Percentiles rank a stretch among this genome's conserved stretches.
Evolutionary conservation across 2,329 filamentous ascomycete species (phyloP).

Genomic region (Chaetomium globosum): DNA sequence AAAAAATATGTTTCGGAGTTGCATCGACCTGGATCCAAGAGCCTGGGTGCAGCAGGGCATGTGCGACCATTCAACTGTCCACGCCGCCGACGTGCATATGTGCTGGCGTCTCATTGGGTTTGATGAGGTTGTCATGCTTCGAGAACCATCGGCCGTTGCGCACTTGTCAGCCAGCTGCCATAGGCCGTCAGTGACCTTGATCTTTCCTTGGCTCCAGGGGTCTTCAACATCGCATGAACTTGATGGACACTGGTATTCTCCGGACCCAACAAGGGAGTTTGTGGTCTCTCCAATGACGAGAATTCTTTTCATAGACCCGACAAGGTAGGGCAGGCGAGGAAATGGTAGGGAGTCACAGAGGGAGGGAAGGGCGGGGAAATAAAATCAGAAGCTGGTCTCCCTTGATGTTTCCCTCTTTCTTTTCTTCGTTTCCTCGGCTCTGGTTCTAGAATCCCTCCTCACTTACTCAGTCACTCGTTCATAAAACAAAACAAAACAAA

Average conservation of each 20-base stretch:
- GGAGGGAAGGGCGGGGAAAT: neutral
- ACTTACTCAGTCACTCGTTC: neutral
- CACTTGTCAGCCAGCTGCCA: constrained; percentile 18
- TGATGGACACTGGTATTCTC: constrained; percentile 19
- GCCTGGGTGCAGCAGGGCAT: neutral
- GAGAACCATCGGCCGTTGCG: neutral
- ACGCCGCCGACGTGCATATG: constrained; percentile 14
- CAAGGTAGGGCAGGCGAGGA: neutral
- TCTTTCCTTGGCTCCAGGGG: constrained; percentile 19
- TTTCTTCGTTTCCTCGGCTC: neutral
- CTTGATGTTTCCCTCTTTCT: neutral
- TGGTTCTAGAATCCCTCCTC: neutral
- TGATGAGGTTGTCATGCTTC: constrained; percentile 34
- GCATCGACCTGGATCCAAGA: neutral
- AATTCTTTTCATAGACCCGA: neutral
- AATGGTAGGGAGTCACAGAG: neutral
- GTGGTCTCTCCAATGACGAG: neutral
- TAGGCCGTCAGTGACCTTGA: neutral
- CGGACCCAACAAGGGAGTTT: neutral
- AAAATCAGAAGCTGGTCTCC: constrained; percentile 3
- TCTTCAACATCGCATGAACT: constrained; percentile 28
- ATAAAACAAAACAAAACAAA: neutral
- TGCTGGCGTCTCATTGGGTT: constrained; percentile 29
- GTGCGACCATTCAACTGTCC: neutral
- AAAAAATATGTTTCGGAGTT: neutral